These are phyloP conservation scores for Phanerodontia chrysosporium DNA, from an alignment of 768 basidiomycete species.

Conservation along the genomic window DNA sequence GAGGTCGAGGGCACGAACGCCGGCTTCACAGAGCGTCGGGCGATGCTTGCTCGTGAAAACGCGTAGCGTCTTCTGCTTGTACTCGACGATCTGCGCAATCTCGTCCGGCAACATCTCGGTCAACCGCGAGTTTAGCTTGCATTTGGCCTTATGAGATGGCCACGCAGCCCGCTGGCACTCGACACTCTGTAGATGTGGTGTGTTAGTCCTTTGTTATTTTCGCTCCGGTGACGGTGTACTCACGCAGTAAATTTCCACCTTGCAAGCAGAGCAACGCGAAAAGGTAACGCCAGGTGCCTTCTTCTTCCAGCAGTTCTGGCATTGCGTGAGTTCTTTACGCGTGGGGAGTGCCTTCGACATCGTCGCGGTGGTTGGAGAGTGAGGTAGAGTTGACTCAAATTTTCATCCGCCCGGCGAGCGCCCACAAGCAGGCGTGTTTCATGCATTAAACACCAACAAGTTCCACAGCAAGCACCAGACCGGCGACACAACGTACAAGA, in stretches of 20 bases:
- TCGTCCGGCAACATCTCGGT: not conserved
- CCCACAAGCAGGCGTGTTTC: no score
- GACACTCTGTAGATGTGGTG: not conserved
- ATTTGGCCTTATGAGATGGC: slow-evolving; percentile 2
- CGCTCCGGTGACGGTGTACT: not conserved
- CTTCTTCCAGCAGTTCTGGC: not conserved
- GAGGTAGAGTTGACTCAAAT: no score
- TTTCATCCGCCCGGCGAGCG: no score
- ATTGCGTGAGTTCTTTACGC: not conserved
- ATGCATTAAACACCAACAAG: no score
- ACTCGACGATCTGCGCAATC: not conserved
- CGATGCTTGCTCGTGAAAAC: slow-evolving; percentile 19
- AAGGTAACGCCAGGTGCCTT: not conserved
- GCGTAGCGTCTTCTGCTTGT: slow-evolving; percentile 10
- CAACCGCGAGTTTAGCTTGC: not conserved
- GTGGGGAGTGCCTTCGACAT: not conserved
- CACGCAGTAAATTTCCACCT: slow-evolving; percentile 5
- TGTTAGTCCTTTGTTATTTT: not conserved
- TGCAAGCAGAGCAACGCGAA: not conserved
- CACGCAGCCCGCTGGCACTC: not conserved
- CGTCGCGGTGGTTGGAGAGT: not conserved
- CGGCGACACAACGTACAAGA: no score
- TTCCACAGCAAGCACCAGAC: no score
- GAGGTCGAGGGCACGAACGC: slow-evolving; percentile 15
- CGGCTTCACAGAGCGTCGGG: slow-evolving; percentile 13